Evolutionary conservation across 305 asterid genomes (phyloP).

Genomic region (Galium porrigens): DNA sequence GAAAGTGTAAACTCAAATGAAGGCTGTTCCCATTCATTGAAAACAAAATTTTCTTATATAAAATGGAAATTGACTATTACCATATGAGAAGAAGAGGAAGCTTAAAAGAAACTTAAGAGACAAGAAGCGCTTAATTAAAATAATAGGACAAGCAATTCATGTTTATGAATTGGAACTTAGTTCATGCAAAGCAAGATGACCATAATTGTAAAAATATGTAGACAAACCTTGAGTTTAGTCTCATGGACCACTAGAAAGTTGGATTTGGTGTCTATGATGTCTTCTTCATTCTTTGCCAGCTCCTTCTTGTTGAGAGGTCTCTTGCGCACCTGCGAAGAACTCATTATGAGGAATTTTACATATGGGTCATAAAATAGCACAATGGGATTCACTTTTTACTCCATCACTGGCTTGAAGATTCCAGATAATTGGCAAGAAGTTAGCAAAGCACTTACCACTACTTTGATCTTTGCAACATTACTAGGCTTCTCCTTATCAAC

Average conservation of each 20-base stretch:
- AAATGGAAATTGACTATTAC: neutral
- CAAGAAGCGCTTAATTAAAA: neutral
- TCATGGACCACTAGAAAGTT: constrained; percentile 68
- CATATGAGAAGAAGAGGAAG: neutral
- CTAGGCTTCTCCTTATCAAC: constrained; percentile 78
- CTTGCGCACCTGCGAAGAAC: constrained; percentile 61
- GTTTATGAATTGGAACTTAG: neutral
- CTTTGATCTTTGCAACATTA: constrained; percentile 95
- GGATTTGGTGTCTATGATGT: constrained; percentile 63
- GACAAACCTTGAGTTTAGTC: constrained; percentile 79
- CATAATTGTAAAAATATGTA: neutral
- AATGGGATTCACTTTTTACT: neutral
- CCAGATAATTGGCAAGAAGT: constrained; percentile 5
- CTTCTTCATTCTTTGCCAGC: constrained; percentile 77
- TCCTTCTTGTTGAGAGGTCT: constrained; percentile 86
- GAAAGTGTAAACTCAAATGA: neutral
- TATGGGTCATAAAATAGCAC: constrained; percentile 4
- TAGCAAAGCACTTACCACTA: constrained; percentile 52
- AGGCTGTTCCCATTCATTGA: neutral
- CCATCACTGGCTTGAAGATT: neutral
- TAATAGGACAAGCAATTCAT: neutral
- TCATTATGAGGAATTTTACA: constrained; percentile 15
- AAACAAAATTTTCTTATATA: neutral
- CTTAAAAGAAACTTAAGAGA: neutral
- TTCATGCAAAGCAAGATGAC: neutral